Evolutionary conservation across 78 protist genomes (phyloP).

Genomic region (Dictyostelium citrinum): DNA sequence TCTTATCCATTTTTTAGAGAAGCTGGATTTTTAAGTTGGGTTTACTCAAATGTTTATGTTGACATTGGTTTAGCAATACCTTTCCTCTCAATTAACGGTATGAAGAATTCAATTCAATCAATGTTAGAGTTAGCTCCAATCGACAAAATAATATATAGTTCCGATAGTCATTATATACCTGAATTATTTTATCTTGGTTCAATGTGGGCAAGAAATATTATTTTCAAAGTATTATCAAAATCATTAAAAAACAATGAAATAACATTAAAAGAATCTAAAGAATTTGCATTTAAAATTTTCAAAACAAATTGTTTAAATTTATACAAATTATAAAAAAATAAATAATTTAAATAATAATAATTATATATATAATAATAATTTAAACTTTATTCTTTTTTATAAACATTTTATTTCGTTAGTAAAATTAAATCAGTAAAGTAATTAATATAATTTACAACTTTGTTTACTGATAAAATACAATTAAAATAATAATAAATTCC

Average conservation of each 20-base stretch:
- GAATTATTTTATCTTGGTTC: conserved; percentile 30
- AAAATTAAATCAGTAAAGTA: not conserved
- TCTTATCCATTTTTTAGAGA: conserved; percentile 47
- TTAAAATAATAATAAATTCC: not conserved
- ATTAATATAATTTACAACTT: not conserved
- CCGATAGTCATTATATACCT: conserved; percentile 45
- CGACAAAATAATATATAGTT: conserved; percentile 59
- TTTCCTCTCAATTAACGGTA: not conserved
- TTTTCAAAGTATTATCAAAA: not conserved
- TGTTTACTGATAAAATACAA: not conserved
- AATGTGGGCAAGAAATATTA: conserved; percentile 16
- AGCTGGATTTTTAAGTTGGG: conserved; percentile 53
- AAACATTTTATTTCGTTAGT: not conserved
- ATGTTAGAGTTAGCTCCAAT: conserved; percentile 28
- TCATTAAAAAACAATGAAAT: conserved; percentile 33
- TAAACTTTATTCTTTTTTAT: not conserved
- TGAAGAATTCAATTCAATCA: conserved; percentile 8
- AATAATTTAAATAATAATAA: no score
- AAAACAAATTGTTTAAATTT: conserved; percentile 25
- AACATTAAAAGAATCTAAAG: conserved; percentile 37
- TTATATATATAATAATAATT: no score
- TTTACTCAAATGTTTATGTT: conserved; percentile 47
- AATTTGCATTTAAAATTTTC: conserved; percentile 41
- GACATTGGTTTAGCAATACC: conserved; percentile 73
- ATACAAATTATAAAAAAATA: not conserved